These are phyloP conservation scores for Mortierella sp. DNA, from an alignment of 371 early-diverging fungal species.

Conservation along the genomic window DNA sequence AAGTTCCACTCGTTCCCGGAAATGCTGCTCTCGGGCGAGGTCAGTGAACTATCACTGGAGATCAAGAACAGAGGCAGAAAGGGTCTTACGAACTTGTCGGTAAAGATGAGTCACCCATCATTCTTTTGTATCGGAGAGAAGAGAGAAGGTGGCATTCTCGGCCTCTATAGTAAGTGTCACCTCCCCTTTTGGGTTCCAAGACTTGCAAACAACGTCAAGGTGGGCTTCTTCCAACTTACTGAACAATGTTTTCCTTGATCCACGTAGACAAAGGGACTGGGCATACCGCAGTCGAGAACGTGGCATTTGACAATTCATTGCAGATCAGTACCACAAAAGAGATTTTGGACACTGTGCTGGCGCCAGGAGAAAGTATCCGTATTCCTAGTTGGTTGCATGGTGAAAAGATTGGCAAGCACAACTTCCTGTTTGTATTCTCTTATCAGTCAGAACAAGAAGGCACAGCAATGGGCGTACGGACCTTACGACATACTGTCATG, in stretches of 20 bases:
- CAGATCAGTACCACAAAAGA: constrained; percentile 15
- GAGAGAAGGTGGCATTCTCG: constrained; percentile 35
- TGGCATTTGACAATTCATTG: constrained; percentile 48
- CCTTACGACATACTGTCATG: constrained; percentile 67
- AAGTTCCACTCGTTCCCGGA: constrained; percentile 81
- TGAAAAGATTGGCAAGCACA: constrained; percentile 89
- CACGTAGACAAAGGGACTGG: constrained; percentile 24
- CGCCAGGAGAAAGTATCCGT: constrained; percentile 74
- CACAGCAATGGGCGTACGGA: constrained; percentile 72
- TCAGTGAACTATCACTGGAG: constrained; percentile 75
- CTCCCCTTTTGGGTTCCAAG: background rate
- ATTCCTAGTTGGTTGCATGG: constrained; percentile 93
- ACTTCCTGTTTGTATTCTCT: constrained; percentile 74
- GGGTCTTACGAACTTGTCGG: constrained; percentile 72
- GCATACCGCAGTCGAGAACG: constrained; percentile 9
- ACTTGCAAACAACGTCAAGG: background rate
- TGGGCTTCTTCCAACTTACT: background rate
- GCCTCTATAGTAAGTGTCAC: constrained; percentile 45
- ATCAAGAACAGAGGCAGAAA: constrained; percentile 87
- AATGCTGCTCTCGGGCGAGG: constrained; percentile 85
- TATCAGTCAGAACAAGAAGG: constrained; percentile 79
- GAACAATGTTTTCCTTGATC: background rate
- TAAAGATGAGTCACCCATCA: constrained; percentile 88
- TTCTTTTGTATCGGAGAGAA: constrained; percentile 81
- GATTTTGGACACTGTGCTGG: constrained; percentile 59